Evolutionary conservation across 805 yeast genomes (phyloP).

Genomic region (Torulaspora microellipsoides): DNA sequence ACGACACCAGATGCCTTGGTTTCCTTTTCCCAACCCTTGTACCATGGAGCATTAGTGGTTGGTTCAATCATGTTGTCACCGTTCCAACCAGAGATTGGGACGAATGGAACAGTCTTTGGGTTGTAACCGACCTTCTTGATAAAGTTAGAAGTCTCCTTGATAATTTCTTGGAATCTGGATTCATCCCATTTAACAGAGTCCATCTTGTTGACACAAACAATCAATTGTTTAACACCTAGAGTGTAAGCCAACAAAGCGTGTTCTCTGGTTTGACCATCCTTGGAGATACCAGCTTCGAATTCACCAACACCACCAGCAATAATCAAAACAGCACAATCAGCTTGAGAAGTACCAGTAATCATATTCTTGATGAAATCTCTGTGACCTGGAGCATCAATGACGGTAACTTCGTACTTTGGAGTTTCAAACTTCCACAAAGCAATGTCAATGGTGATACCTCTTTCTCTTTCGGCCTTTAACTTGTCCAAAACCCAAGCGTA

Average conservation of each 20-base stretch:
- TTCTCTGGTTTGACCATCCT: slow-evolving; percentile 94
- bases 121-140: slow-evolving; percentile 82
- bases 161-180: slow-evolving; percentile 72
- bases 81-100: slow-evolving; percentile 89
- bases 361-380: slow-evolving; percentile 94
- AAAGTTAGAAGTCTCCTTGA: slow-evolving; percentile 73
- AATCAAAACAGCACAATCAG: slow-evolving; percentile 86
- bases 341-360: slow-evolving; percentile 94
- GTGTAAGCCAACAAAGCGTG: slow-evolving; percentile 89
- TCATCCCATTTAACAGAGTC: slow-evolving; percentile 87
- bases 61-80: slow-evolving; percentile 92
- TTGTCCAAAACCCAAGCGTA: slow-evolving; percentile 97
- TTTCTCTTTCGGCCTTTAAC: slow-evolving; percentile 92
- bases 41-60: slow-evolving; percentile 79
- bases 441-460: slow-evolving; percentile 95
- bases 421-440: slow-evolving; percentile 93
- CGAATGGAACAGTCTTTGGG: slow-evolving; percentile 79
- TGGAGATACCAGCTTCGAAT: slow-evolving; percentile 92
- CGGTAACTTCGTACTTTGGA: slow-evolving; percentile 83
- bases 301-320: slow-evolving; percentile 93
- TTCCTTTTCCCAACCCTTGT: slow-evolving; percentile 82
- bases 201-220: slow-evolving; percentile 93
- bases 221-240: slow-evolving; percentile 80
- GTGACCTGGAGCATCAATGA: slow-evolving; percentile 95
- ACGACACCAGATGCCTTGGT: slow-evolving; percentile 57